Conservation (phyloP, 2,329 filamentous ascomycete species). For the Cephalotrichum gorgonifer region DNA sequence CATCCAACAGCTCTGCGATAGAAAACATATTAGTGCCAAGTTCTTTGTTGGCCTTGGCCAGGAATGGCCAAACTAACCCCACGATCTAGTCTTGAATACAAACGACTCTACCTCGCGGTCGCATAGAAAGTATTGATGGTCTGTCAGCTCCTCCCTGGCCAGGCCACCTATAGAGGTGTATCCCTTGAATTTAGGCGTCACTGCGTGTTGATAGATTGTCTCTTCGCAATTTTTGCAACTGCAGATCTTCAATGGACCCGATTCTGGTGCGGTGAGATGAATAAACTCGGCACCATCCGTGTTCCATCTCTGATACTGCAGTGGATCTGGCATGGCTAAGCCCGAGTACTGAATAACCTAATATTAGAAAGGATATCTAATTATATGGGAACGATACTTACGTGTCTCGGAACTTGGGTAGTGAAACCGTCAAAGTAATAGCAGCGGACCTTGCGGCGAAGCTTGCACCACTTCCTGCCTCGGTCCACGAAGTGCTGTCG, state of each 20-base stretch:
- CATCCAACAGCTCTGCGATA: constrained; percentile 12
- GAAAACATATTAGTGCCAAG: not conserved
- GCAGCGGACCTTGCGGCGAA: constrained; percentile 4
- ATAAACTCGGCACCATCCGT: not conserved
- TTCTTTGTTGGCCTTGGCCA: too few relatives aligned
- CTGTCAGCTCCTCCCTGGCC: constrained; percentile 1
- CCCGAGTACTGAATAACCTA: not conserved
- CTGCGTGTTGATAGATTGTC: constrained; percentile 4
- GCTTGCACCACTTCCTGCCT: constrained; percentile 8
- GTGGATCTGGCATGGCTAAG: not conserved
- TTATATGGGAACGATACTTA: not conserved
- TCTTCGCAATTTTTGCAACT: constrained; percentile 5
- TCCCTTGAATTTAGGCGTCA: constrained; percentile 5
- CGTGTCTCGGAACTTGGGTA: not conserved
- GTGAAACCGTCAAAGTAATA: constrained; percentile 8
- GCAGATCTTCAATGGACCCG: constrained; percentile 6
- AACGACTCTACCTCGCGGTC: constrained; percentile 8
- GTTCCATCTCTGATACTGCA: not conserved
- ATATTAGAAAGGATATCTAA: not conserved
- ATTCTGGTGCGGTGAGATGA: not conserved
- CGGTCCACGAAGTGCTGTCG: constrained; percentile 6
- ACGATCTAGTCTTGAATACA: constrained; percentile 10
- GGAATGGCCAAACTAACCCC: constrained; percentile 6
- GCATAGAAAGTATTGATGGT: constrained; percentile 11
- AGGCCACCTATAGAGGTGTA: constrained; percentile 6